Percentiles rank a stretch among this genome's conserved stretches.
Evolutionary conservation across 257 asterid species (phyloP).

Genomic region (Verbena officinalis): DNA sequence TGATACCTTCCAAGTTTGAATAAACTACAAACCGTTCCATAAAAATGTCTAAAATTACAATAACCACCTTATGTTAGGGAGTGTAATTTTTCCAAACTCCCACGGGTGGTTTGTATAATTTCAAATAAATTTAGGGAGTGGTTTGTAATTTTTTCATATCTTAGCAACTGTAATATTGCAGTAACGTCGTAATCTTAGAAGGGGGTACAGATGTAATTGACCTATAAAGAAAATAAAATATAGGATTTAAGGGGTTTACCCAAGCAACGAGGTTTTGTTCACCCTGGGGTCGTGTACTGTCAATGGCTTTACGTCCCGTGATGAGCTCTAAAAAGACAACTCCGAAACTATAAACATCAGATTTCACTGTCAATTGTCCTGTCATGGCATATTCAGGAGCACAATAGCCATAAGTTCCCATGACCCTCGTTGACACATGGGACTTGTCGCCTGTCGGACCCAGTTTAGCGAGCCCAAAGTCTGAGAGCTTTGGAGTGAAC

Average conservation of each 20-base stretch:
- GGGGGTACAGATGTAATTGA: too few species aligned
- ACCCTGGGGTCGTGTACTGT: slow-evolving; percentile 79
- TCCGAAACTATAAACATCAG: slow-evolving; percentile 97
- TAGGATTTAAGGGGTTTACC: slow-evolving; percentile 44
- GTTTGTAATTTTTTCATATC: too few species aligned
- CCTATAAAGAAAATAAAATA: too few species aligned
- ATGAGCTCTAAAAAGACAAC: slow-evolving; percentile 95
- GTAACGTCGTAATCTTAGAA: too few species aligned
- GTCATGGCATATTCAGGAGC: slow-evolving; percentile 99
- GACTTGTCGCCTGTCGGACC: slow-evolving; percentile 99
- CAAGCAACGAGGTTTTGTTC: slow-evolving; percentile 95
- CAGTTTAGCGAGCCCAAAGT: slow-evolving; percentile 96
- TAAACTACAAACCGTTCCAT: too few species aligned
- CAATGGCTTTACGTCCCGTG: slow-evolving; percentile 97
- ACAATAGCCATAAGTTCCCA: slow-evolving; percentile 99
- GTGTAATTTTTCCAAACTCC: too few species aligned
- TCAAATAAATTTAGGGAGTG: too few species aligned
- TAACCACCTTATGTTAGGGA: too few species aligned
- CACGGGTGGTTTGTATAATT: too few species aligned
- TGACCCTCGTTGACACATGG: slow-evolving; percentile 96
- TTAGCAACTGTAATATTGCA: neutral
- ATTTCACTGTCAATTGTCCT: slow-evolving; percentile 93
- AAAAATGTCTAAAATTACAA: too few species aligned
- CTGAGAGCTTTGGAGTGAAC: slow-evolving; percentile 83
- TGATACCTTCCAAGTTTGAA: too few species aligned